These are phyloP conservation scores for Sporothrix pseudoabietina DNA, from an alignment of 2,329 filamentous ascomycete genomes.

Conservation along the genomic window DNA sequence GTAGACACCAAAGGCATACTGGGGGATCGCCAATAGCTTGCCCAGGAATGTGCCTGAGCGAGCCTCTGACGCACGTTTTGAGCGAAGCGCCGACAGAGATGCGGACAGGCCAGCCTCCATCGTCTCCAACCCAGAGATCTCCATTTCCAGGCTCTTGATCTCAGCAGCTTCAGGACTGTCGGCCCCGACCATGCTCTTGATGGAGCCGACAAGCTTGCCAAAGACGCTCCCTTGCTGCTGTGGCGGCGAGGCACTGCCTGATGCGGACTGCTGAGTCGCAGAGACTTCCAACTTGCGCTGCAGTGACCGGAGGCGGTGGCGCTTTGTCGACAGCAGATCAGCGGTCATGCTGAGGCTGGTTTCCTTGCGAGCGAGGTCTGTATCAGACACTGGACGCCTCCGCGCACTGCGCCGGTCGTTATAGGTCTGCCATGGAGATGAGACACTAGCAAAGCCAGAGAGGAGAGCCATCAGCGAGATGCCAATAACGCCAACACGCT, in stretches of 20 bases:
- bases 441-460: slow-evolving; percentile 88
- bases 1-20: slow-evolving; percentile 75
- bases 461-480: slow-evolving; percentile 84
- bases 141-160: slow-evolving; percentile 68
- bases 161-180: slow-evolving; percentile 60
- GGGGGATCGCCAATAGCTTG: slow-evolving; percentile 61
- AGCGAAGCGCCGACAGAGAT: slow-evolving; percentile 64
- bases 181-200: slow-evolving; percentile 55
- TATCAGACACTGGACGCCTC: slow-evolving; percentile 66
- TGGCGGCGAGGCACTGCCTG: slow-evolving; percentile 27
- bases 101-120: slow-evolving; percentile 74
- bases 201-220: slow-evolving; percentile 70
- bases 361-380: slow-evolving; percentile 75
- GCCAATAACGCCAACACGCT: slow-evolving; percentile 79
- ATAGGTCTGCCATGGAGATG: slow-evolving; percentile 83
- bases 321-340: slow-evolving; percentile 77
- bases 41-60: slow-evolving; percentile 69
- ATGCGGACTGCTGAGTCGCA: slow-evolving; percentile 26
- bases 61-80: slow-evolving; percentile 63
- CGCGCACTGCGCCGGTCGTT: slow-evolving; percentile 56
- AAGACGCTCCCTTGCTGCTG: slow-evolving; percentile 53
- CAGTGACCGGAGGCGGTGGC: slow-evolving; percentile 69
- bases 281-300: slow-evolving; percentile 58
- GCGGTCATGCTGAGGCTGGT: slow-evolving; percentile 75
- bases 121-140: slow-evolving; percentile 76